Percentiles rank a stretch among this genome's conserved stretches.
Evolutionary conservation across 352 stramenopile species (phyloP).

Genomic region (Pilasporangium apinafurcum): DNA sequence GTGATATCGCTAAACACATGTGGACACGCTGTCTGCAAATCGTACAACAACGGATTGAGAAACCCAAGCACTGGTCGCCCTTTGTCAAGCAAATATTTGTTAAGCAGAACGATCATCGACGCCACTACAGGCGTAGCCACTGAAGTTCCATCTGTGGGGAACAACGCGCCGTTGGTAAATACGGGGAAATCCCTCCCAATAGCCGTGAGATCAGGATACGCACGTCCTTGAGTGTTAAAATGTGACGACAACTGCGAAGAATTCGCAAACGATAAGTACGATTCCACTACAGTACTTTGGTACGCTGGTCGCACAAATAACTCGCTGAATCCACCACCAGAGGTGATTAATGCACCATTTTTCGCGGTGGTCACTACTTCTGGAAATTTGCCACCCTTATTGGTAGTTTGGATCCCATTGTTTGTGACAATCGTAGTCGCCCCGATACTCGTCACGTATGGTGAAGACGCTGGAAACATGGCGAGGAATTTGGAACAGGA

Average conservation of each 20-base stretch:
- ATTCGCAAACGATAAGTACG: conserved; percentile 25
- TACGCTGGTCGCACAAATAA: conserved; percentile 43
- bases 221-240: conserved; percentile 40
- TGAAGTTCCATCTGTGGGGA: conserved; percentile 60
- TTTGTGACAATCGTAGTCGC: conserved; percentile 35
- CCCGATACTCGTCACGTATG: conserved; percentile 65
- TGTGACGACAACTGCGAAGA: conserved; percentile 12
- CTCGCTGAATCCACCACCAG: conserved; percentile 62
- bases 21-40: conserved; percentile 44
- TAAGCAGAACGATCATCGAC: conserved; percentile 56
- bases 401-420: conserved; percentile 1
- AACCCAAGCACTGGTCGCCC: conserved; percentile 46
- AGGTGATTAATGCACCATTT: conserved; percentile 56
- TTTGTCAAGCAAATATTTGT: conserved; percentile 31
- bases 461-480: conserved; percentile 68
- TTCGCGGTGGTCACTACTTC: conserved; percentile 47
- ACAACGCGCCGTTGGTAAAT: conserved; percentile 41
- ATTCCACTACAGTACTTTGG: conserved; percentile 27
- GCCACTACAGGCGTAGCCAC: conserved; percentile 64
- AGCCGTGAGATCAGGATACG: conserved; percentile 59
- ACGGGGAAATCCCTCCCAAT: conserved; percentile 62
- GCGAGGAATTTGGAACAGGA: conserved; percentile 45
- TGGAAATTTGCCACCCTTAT: conserved; percentile 15
- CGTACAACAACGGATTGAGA: conserved; percentile 68
- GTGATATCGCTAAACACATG: conserved; percentile 71